A percentile compares a stretch with the other conserved stretches of the same genome.
Evolutionary conservation across 441 rosid species (phyloP).

Genomic region (Euphorbia celastroides): DNA sequence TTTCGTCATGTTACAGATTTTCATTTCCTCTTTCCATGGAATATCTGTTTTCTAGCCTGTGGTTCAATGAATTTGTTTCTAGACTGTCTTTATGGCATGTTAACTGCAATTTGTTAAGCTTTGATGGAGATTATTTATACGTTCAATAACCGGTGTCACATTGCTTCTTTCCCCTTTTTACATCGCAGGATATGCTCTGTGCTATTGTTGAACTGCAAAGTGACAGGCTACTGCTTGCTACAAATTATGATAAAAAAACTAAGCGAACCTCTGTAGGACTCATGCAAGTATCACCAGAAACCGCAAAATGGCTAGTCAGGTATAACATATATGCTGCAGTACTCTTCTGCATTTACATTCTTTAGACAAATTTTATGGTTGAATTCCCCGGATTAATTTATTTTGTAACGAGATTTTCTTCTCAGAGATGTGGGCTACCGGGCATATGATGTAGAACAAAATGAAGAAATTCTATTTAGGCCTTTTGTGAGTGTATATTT

Average conservation of each 20-base stretch:
- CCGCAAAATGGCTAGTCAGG: constrained; percentile 70
- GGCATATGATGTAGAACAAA: constrained; percentile 43
- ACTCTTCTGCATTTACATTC: neutral
- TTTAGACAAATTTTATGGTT: constrained; percentile 1
- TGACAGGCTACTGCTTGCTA: constrained; percentile 71
- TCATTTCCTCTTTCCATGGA: neutral
- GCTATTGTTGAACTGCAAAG: constrained; percentile 93
- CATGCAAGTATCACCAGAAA: constrained; percentile 64
- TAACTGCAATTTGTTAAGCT: constrained; percentile 1
- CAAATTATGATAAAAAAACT: constrained; percentile 54
- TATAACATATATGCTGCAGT: constrained; percentile 22
- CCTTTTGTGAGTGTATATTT: constrained; percentile 81
- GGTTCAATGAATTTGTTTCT: neutral
- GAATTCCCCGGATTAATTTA: constrained; percentile 1
- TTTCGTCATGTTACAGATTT: neutral
- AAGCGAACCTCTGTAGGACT: constrained; percentile 70
- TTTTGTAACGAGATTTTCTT: constrained; percentile 23
- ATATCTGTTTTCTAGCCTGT: neutral
- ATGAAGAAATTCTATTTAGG: constrained; percentile 62
- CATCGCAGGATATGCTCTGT: constrained; percentile 75
- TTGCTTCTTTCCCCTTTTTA: constrained; percentile 15
- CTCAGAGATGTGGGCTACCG: constrained; percentile 65
- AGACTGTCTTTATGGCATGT: neutral
- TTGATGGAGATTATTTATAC: neutral
- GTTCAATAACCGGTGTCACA: constrained; percentile 8